These are phyloP conservation scores for Aspergillus sp. DNA, from an alignment of 2,329 filamentous ascomycete genomes.

Conservation along the genomic window DNA sequence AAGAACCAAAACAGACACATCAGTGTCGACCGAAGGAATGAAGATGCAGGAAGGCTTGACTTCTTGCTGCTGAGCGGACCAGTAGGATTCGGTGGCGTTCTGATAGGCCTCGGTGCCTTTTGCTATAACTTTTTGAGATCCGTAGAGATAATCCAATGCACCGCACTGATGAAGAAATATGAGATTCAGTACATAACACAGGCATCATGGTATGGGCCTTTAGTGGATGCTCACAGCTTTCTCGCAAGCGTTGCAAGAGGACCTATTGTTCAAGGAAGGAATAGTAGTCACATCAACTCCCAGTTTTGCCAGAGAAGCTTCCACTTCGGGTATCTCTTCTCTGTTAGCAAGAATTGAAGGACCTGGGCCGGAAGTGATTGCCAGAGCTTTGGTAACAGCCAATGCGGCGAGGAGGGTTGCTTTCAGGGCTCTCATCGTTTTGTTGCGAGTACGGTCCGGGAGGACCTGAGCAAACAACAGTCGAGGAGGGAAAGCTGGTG, in stretches of 20 bases:
- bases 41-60: slow-evolving; percentile 42
- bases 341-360: background rate
- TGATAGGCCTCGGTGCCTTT: slow-evolving; percentile 25
- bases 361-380: background rate
- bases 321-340: background rate
- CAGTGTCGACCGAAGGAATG: slow-evolving; percentile 31
- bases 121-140: slow-evolving; percentile 20
- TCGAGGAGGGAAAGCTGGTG: background rate
- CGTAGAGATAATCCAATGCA: slow-evolving; percentile 22
- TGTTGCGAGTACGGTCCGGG: background rate
- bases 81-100: slow-evolving; percentile 34
- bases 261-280: background rate
- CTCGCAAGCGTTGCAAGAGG: background rate
- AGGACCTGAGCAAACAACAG: background rate
- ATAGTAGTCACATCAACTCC: slow-evolving; percentile 7
- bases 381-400: background rate
- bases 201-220: background rate
- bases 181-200: background rate
- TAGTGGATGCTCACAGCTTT: background rate
- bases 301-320: background rate
- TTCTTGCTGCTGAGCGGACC: slow-evolving; percentile 43
- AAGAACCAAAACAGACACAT: slow-evolving; percentile 39
- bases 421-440: slow-evolving; percentile 1
- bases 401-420: background rate
- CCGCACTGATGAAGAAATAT: slow-evolving; percentile 16